These are phyloP conservation scores for Epichloe gansuensis DNA, from an alignment of 2,329 filamentous ascomycete genomes.

Conservation along the genomic window DNA sequence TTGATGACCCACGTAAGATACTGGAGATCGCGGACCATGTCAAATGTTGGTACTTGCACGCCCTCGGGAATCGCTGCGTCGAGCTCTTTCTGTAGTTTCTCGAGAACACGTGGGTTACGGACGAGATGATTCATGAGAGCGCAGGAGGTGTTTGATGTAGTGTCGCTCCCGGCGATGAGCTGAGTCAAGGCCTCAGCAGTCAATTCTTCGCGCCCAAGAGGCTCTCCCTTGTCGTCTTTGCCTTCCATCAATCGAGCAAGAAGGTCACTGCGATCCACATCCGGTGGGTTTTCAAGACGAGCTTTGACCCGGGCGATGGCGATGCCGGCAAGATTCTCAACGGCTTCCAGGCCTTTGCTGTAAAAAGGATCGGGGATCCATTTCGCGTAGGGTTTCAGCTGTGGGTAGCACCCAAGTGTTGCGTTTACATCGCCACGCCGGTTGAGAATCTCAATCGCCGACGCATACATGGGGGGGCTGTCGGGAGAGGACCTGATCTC, in stretches of 20 bases:
- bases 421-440: constrained; percentile 76
- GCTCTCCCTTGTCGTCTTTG: constrained; percentile 64
- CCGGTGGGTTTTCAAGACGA: constrained; percentile 55
- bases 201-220: constrained; percentile 64
- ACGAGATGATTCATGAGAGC: constrained; percentile 69
- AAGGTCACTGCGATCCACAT: constrained; percentile 60
- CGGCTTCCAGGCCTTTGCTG: constrained; percentile 56
- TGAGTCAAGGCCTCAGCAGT: constrained; percentile 85
- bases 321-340: constrained; percentile 74
- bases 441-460: constrained; percentile 80
- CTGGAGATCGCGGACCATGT: constrained; percentile 59
- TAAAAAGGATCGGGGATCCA: constrained; percentile 79
- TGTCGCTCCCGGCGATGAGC: constrained; percentile 68
- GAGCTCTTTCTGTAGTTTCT: constrained; percentile 62
- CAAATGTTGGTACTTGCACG: constrained; percentile 54
- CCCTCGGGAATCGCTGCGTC: constrained; percentile 53
- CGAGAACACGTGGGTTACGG: constrained; percentile 54
- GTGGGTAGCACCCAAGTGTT: constrained; percentile 61
- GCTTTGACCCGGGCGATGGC: constrained; percentile 70
- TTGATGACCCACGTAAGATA: constrained; percentile 67
- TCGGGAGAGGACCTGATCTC: constrained; percentile 54
- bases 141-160: constrained; percentile 68
- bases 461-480: constrained; percentile 51
- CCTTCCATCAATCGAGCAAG: constrained; percentile 77
- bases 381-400: constrained; percentile 65